phyloP scores from a whole-genome alignment of 768 basidiomycete species.

The Leucocoprinus leucothites region DNA sequence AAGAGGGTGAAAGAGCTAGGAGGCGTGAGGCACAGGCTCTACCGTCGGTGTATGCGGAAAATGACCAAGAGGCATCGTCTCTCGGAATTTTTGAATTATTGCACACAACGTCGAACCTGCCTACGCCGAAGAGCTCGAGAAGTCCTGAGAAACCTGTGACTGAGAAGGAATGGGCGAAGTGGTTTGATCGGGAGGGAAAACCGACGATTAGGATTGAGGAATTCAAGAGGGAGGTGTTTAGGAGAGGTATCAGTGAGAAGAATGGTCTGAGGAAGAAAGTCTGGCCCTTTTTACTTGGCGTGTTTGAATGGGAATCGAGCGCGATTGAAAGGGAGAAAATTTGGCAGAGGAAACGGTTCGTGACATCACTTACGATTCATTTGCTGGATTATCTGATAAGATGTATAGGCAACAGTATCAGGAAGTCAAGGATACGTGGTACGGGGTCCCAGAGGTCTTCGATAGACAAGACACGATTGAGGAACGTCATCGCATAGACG shows the following conservation, averaged over 20 bases:
- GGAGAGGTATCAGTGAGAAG: slow-evolving; percentile 59
- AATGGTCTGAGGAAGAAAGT: slow-evolving; percentile 63
- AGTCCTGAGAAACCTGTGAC: slow-evolving; percentile 79
- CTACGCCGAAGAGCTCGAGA: slow-evolving; percentile 79
- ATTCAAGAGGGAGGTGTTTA: slow-evolving; percentile 76
- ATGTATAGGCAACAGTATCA: slow-evolving; percentile 61
- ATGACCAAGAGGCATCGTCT: slow-evolving; percentile 64
- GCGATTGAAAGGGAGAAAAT: slow-evolving; percentile 52
- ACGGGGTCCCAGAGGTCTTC: slow-evolving; percentile 76
- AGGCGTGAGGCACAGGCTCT: slow-evolving; percentile 73
- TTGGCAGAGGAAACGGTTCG: slow-evolving; percentile 67
- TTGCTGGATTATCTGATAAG: neutral
- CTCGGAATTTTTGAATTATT: slow-evolving; percentile 87
- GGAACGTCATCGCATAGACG: slow-evolving; percentile 93
- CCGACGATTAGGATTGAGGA: slow-evolving; percentile 65
- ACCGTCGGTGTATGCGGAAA: slow-evolving; percentile 42
- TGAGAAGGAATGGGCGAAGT: slow-evolving; percentile 65
- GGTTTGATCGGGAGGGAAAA: slow-evolving; percentile 73
- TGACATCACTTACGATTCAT: too few species aligned
- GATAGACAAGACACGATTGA: slow-evolving; percentile 79
- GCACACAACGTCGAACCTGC: slow-evolving; percentile 74
- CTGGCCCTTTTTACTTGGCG: slow-evolving; percentile 91
- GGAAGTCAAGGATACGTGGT: slow-evolving; percentile 77
- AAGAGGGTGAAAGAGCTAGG: slow-evolving; percentile 92
- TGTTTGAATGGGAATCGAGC: slow-evolving; percentile 77